These are phyloP conservation scores for Quillaja saponaria DNA, from an alignment of 306 rosid genomes.

Conservation along the genomic window DNA sequence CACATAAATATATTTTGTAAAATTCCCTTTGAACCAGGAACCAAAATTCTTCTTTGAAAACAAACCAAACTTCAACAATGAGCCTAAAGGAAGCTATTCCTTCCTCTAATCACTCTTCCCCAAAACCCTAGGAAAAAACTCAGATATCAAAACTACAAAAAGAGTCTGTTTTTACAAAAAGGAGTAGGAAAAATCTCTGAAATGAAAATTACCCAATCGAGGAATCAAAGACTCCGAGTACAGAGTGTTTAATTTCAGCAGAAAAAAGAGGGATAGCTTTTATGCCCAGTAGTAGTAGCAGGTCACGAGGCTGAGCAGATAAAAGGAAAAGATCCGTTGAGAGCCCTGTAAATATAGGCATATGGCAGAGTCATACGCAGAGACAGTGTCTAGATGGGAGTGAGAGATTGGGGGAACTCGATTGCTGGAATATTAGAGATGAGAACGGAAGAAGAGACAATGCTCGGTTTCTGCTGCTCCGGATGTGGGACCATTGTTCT, in stretches of 20 bases:
- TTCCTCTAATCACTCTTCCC: background rate
- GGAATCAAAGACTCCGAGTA: slow-evolving; percentile 13
- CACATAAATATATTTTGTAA: background rate
- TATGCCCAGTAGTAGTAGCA: background rate
- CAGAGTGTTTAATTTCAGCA: slow-evolving; percentile 12
- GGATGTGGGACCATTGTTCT: slow-evolving; percentile 48
- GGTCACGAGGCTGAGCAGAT: slow-evolving; percentile 54
- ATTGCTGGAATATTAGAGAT: slow-evolving; percentile 28
- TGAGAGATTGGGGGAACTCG: background rate
- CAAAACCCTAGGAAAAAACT: slow-evolving; percentile 31
- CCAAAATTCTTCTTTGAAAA: background rate
- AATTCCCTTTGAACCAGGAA: background rate
- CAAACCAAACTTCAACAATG: background rate
- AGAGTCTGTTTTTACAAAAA: slow-evolving; percentile 9
- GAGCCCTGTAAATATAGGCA: slow-evolving; percentile 42
- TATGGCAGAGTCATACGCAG: slow-evolving; percentile 28
- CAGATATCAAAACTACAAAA: background rate
- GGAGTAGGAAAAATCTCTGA: slow-evolving; percentile 21
- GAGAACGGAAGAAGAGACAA: slow-evolving; percentile 74
- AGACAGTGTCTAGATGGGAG: slow-evolving; percentile 15
- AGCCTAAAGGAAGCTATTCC: background rate
- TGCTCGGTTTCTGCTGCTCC: slow-evolving; percentile 52
- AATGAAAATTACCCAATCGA: slow-evolving; percentile 30
- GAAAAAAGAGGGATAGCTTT: slow-evolving; percentile 14
- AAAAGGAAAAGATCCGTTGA: slow-evolving; percentile 46